Conservation (phyloP, 2,329 filamentous ascomycete genomes). For the Claviceps paspali region DNA sequence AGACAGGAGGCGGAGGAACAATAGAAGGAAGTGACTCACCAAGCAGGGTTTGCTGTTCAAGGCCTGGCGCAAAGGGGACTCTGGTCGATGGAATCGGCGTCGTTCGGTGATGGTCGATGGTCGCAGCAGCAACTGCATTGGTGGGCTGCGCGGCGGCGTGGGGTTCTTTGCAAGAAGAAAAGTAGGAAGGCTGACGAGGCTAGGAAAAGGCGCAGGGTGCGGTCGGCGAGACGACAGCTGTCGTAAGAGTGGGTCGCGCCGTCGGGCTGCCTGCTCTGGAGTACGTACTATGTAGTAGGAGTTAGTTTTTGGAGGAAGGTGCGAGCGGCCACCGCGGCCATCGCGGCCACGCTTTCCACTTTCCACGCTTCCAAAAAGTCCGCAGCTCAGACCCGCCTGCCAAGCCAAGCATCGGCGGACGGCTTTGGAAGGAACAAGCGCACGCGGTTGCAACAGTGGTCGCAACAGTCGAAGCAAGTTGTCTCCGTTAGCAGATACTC, state of each 20-base stretch:
- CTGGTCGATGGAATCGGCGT: constrained; percentile 8
- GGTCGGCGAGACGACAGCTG: not conserved
- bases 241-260: not conserved
- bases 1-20: not conserved
- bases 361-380: too few species aligned
- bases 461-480: too few species aligned
- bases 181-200: constrained; percentile 7
- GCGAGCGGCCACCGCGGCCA: too few species aligned
- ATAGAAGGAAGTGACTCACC: constrained; percentile 2
- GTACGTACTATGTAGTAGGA: too few species aligned
- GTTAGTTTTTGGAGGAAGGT: too few species aligned
- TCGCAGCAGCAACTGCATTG: constrained; percentile 5
- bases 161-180: constrained; percentile 8
- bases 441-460: too few species aligned
- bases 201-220: not conserved
- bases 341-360: too few species aligned
- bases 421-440: not conserved
- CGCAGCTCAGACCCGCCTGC: too few species aligned
- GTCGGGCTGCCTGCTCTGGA: not conserved
- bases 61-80: constrained; percentile 1
- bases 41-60: not conserved
- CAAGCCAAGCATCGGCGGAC: not conserved
- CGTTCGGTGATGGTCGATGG: constrained; percentile 8
- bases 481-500: too few species aligned
- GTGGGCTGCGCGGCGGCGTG: constrained; percentile 5